Evolutionary conservation across 1,139 yeast genomes (phyloP), one percentile per base, ranked within the genome.

Genomic region (Blastobotrys persicus): DNA sequence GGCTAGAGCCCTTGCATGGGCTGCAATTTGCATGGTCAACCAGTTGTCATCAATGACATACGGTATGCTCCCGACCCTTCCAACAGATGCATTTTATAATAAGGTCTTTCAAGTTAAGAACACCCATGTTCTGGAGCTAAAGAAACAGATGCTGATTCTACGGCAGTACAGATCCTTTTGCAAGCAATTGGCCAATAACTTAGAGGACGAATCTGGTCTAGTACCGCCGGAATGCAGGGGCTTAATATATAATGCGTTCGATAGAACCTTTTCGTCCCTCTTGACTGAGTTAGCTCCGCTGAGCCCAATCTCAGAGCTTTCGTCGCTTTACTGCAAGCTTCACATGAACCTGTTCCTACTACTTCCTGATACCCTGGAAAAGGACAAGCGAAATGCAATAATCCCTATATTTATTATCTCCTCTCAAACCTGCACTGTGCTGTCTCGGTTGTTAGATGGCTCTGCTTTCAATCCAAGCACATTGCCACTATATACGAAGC

Each of bases 401-500:
- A 16, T 38, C 32, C 46, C 50, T 14, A 28, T 43, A 16, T 47
- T 31, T 35, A 32, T 32, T 26, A 34, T 26, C 3, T 34, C 40
- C 17, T 31, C 34, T 34, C 46, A 37, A 4, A 17, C 26, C 19
- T 23, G 31, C 3, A 43, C 34, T 26, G 32, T 20, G 3, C 20
- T 43, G 2, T 41, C 44, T 9, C 13, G 17, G 11, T 26, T 41
- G 3, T 19, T 11, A 9, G 32, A 42, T 32, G 45, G 26, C n/a
- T 14, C 31, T 6, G 20, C 19, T 19, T 6, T 32, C 23, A 12
- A 11, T 12, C 32, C 31, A 9, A 3, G 31, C n/a, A 9, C 31
- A 31, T 42, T 48, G 31, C 51, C 51, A 3, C n/a, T 43, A 31
- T 49, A 42, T 28, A 45, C 43, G n/a, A 28, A 42, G 3, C 44